phyloP scores from a whole-genome alignment of 768 basidiomycete genomes.

The Hemileccinum rubropunctum region DNA sequence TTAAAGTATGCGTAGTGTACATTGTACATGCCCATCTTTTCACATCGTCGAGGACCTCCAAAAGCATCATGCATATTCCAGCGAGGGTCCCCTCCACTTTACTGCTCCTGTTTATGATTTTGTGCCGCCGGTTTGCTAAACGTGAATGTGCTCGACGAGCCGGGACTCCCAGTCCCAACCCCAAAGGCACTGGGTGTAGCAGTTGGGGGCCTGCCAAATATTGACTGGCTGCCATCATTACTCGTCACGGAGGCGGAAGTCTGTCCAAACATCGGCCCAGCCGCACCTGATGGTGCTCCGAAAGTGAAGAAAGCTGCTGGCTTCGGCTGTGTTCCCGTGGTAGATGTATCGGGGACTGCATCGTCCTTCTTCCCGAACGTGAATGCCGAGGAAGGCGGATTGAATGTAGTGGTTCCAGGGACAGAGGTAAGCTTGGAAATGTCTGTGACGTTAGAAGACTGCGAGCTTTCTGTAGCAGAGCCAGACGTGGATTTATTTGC shows the following conservation, averaged over 20 bases:
- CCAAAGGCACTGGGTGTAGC: constrained; percentile 31
- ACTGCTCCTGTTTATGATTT: constrained; percentile 35
- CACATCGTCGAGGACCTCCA: neutral
- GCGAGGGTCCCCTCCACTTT: neutral
- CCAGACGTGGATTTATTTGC: neutral
- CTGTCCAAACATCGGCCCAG: constrained; percentile 13
- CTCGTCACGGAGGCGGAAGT: neutral
- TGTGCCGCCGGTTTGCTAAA: constrained; percentile 30
- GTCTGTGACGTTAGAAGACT: neutral
- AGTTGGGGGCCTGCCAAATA: constrained; percentile 18
- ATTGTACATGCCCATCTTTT: constrained; percentile 15
- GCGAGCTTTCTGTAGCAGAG: neutral
- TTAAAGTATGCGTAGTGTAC: too few relatives aligned
- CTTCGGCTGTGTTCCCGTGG: constrained; percentile 22
- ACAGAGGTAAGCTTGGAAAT: neutral
- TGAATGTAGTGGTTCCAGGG: constrained; percentile 9
- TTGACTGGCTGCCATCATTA: constrained; percentile 5
- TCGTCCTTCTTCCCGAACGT: constrained; percentile 19
- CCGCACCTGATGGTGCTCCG: constrained; percentile 8
- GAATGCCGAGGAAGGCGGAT: constrained; percentile 8
- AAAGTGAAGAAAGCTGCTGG: constrained; percentile 27
- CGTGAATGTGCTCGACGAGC: constrained; percentile 14
- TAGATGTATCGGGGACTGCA: neutral
- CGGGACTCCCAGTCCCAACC: constrained; percentile 15
- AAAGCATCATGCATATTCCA: neutral